Conservation (phyloP, 768 basidiomycete species). For the Suillus subaureus region DNA sequence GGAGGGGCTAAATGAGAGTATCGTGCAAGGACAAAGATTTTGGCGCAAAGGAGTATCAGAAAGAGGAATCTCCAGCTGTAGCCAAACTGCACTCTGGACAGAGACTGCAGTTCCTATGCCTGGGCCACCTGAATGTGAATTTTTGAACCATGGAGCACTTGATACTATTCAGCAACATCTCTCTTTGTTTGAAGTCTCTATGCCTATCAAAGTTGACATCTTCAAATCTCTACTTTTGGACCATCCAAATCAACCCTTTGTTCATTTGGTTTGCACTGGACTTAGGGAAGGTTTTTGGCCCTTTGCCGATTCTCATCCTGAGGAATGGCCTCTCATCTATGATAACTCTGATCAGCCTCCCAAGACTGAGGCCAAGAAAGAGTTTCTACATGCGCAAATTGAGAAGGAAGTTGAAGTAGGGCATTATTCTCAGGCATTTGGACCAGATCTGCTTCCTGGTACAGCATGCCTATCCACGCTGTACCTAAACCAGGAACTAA, state of each 20-base stretch:
- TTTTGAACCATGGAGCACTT: background rate
- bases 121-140: background rate
- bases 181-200: constrained; percentile 23
- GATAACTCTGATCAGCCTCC: background rate
- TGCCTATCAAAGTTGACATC: constrained; percentile 28
- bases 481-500: no score
- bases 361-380: constrained; percentile 7
- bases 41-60: no score
- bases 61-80: no score
- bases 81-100: no score
- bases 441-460: constrained; percentile 29
- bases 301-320: constrained; percentile 15
- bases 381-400: constrained; percentile 17
- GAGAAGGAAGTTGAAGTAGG: background rate
- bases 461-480: no score
- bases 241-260: constrained; percentile 36
- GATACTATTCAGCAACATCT: background rate
- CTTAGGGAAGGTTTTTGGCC: constrained; percentile 38
- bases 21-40: no score
- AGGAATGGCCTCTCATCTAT: background rate
- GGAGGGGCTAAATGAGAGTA: no score
- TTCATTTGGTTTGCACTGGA: constrained; percentile 25
- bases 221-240: constrained; percentile 21
- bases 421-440: constrained; percentile 24
- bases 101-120: no score